These are phyloP conservation scores for Hirschioporus abietinus DNA, from an alignment of 768 basidiomycete genomes.

Conservation along the genomic window DNA sequence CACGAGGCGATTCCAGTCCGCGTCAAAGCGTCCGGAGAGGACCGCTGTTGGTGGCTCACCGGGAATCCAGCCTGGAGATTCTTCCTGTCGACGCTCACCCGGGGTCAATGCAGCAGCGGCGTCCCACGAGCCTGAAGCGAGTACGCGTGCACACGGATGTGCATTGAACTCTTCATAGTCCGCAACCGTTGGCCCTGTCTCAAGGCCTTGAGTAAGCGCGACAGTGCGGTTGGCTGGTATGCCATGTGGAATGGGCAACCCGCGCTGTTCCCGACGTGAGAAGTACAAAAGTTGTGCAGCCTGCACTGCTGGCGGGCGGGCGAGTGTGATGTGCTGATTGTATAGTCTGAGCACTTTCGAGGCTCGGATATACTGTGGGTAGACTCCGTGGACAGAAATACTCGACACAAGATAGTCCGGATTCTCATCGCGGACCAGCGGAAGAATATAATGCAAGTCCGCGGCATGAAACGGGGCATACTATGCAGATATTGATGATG, in stretches of 20 bases:
- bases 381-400: slow-evolving; percentile 37
- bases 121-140: not conserved
- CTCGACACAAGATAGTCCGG: slow-evolving; percentile 23
- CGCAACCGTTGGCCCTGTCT: not conserved
- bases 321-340: not conserved
- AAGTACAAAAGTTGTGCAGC: not conserved
- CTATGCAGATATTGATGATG: slow-evolving; percentile 22
- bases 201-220: not conserved
- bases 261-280: not conserved
- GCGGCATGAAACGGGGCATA: slow-evolving; percentile 59
- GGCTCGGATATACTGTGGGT: slow-evolving; percentile 26
- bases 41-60: not conserved
- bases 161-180: not conserved
- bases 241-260: not conserved
- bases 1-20: slow-evolving; percentile 51
- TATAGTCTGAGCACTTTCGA: not conserved
- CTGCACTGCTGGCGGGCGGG: not conserved
- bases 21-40: slow-evolving; percentile 28
- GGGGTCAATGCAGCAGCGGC: not conserved
- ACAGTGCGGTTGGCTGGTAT: not conserved
- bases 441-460: slow-evolving; percentile 53
- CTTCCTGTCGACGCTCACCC: not conserved
- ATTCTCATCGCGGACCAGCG: slow-evolving; percentile 27
- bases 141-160: not conserved
- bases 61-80: not conserved